Conservation (phyloP, 169 alveolate genomes). For the Theileria annulata region DNA sequence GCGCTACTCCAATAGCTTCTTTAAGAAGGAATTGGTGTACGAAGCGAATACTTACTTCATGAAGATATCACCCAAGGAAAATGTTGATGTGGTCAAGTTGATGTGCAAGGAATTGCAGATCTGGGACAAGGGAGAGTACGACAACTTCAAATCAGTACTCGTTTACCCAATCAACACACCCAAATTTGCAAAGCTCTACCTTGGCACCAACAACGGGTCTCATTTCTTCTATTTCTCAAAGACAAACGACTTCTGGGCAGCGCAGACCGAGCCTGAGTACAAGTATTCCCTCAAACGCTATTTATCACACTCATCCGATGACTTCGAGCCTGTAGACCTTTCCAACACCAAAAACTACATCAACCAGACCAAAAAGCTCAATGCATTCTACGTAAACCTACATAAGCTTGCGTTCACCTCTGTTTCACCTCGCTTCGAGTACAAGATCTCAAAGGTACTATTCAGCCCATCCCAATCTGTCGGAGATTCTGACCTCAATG, state of each 20-base stretch:
- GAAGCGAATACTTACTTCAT: background rate
- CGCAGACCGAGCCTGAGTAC: background rate
- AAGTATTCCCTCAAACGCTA: background rate
- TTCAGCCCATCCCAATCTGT: background rate
- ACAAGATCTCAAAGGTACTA: constrained; percentile 4
- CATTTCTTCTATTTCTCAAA: background rate
- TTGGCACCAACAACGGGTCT: background rate
- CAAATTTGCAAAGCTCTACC: background rate
- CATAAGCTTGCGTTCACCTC: background rate
- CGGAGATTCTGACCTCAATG: background rate
- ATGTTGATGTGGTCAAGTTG: constrained; percentile 12
- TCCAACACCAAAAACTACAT: background rate
- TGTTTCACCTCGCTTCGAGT: background rate
- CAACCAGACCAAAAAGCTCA: background rate
- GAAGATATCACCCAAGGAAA: constrained; percentile 6
- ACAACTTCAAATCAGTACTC: background rate
- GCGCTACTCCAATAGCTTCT: background rate
- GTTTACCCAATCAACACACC: constrained; percentile 9
- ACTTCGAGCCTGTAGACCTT: background rate
- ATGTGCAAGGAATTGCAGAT: background rate
- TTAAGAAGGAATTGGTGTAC: background rate
- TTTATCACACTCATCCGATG: background rate
- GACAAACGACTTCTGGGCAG: background rate
- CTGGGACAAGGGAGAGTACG: constrained; percentile 5
- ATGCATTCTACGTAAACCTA: background rate